Base-by-base conservation (phyloP, 148 eudicot species). In the Rhododendron griersonianum region DNA sequence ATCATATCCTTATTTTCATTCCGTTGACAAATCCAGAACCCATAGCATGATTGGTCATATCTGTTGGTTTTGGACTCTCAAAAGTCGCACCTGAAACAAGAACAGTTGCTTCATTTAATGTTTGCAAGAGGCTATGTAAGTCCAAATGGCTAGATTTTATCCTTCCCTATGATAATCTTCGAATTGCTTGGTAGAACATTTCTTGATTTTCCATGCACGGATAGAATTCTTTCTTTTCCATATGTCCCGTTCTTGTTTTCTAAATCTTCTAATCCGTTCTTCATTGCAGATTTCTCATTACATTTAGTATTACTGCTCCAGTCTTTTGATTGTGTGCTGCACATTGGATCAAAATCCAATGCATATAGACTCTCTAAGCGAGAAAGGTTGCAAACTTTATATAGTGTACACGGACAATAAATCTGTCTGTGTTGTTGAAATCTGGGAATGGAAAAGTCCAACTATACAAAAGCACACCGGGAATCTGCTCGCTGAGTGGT, bases 11-110 rank as follows among this genome's bases (percentile, higher is more conserved):
- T 73, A 15, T 30, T 33, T 28, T 35, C 48, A 39, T 75, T 75
- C 3, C 11, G 5, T 71, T 71, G 76, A 71, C 39, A 30, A 71
- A 13, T 71, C 76, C 76, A 71, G 19, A 30, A 71, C 39, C 76
- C 8, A 71, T 13, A 4, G 41, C 41, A 13, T 30, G 39, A 30
- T 25, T 71, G 76, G 14, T 67, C 74, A 25, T 71, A 18, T 33
- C 76, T 71, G 41, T 15, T 71, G 76, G 76, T 71, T 71, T 33
- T 71, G 76, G 76, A 75, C 79, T 75, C n/a, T n/a, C 79, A 35
- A 35, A 37, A 37, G 45, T 75, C 4, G 4, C 47, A 75, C 21
- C 48, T 75, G 47, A 39, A 75, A 13, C 77, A 33, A 16, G 47
- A 75, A 75, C 25, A 39, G 79, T 18, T 75, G 47, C 47, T 71